A percentile compares a stretch with the other conserved stretches of the same genome.
Evolutionary conservation across 805 yeast species (phyloP).

Genomic region (Groenewaldozyma tartarivorans): DNA sequence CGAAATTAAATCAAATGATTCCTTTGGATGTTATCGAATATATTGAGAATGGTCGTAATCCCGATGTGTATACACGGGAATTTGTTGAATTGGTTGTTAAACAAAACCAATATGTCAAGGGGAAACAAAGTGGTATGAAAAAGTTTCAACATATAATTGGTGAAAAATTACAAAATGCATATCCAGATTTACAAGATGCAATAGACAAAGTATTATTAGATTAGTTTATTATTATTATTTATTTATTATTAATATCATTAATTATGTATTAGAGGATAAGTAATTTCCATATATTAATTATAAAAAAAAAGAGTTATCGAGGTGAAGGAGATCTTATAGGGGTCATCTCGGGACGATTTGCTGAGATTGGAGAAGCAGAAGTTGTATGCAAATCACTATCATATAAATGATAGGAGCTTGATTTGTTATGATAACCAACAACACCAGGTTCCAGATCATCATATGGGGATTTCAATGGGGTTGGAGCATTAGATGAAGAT

Average conservation of each 20-base stretch:
- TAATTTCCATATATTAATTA: no score
- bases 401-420: no score
- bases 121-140: constrained; percentile 65
- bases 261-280: not conserved
- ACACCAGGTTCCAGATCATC: no score
- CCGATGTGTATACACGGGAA: constrained; percentile 94
- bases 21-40: constrained; percentile 33
- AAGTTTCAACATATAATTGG: constrained; percentile 59
- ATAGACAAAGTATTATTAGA: constrained; percentile 39
- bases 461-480: no score
- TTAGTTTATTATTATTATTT: not conserved
- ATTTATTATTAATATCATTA: not conserved
- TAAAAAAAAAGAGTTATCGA: no score
- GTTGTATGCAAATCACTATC: constrained; percentile 11
- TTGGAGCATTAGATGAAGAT: no score
- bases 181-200: constrained; percentile 58
- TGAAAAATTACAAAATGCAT: constrained; percentile 59
- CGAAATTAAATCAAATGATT: constrained; percentile 12
- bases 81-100: constrained; percentile 90
- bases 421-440: no score
- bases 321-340: no score
- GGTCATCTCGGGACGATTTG: constrained; percentile 3
- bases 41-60: constrained; percentile 93
- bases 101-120: constrained; percentile 79
- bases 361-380: constrained; percentile 12